Conservation (phyloP, 1,284 basidiomycete species). For the Afroboletus lepidellus region DNA sequence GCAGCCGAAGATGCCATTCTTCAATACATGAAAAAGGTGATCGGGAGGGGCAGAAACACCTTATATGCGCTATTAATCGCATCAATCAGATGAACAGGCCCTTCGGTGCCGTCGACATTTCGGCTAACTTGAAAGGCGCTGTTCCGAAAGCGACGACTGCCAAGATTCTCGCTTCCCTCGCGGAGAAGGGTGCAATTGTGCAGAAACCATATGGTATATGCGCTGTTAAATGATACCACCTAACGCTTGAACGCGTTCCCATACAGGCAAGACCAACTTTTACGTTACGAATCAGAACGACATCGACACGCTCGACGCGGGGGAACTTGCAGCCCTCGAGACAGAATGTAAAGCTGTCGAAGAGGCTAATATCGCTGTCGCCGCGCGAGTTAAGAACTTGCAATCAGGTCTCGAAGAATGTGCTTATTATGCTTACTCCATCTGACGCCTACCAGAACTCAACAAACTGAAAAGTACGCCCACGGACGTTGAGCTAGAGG, state of each 20-base stretch:
- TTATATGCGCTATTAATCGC: constrained; percentile 3
- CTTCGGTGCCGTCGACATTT: constrained; percentile 80
- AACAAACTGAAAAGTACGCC: constrained; percentile 59
- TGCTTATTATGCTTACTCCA: not conserved
- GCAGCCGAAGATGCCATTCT: constrained; percentile 67
- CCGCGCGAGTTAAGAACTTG: constrained; percentile 40
- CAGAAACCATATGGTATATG: constrained; percentile 75
- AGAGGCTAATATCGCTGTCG: constrained; percentile 57
- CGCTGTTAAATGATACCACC: not conserved
- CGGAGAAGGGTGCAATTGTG: constrained; percentile 72
- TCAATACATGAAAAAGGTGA: constrained; percentile 74
- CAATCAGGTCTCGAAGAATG: constrained; percentile 23
- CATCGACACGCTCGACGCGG: constrained; percentile 56
- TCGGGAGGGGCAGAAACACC: not conserved
- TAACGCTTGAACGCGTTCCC: constrained; percentile 1
- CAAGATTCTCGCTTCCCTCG: constrained; percentile 75
- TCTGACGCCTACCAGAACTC: constrained; percentile 50
- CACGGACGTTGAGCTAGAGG: constrained; percentile 64
- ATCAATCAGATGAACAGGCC: constrained; percentile 66
- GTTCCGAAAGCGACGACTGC: constrained; percentile 80
- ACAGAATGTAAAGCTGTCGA: constrained; percentile 54
- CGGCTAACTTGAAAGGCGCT: constrained; percentile 83
- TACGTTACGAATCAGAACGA: constrained; percentile 77
- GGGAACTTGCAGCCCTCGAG: constrained; percentile 58
- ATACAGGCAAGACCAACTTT: constrained; percentile 76